Conservation (phyloP, 208 protist species). For the Leptomonas pyrrhocoris region DNA sequence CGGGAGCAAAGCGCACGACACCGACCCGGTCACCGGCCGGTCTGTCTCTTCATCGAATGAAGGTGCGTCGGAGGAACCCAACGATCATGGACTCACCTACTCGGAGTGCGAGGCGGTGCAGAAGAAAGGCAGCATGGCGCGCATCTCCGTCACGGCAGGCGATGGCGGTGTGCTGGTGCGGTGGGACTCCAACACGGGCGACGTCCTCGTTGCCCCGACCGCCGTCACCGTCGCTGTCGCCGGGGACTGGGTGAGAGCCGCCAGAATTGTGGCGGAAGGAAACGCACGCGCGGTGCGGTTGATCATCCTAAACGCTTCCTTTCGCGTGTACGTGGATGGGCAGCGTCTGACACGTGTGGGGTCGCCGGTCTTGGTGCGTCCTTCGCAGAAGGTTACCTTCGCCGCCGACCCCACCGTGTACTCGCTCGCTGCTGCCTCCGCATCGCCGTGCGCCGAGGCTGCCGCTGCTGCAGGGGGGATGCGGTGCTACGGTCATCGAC, state of each 20-base stretch:
- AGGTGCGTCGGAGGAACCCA: neutral
- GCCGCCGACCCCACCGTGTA: neutral
- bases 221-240: neutral
- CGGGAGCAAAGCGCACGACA: neutral
- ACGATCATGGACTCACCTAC: constrained; percentile 2
- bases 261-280: constrained; percentile 7
- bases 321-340: constrained; percentile 26
- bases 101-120: neutral
- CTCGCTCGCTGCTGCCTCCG: neutral
- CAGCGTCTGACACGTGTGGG: constrained; percentile 16
- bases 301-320: constrained; percentile 1
- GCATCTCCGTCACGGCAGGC: neutral
- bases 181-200: neutral
- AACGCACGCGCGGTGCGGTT: constrained; percentile 18
- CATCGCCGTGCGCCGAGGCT: neutral
- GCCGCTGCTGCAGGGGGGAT: neutral
- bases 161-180: constrained; percentile 7
- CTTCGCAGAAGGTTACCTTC: constrained; percentile 10
- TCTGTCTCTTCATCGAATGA: neutral
- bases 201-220: neutral
- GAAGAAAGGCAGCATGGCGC: neutral
- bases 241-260: constrained; percentile 12
- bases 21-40: neutral
- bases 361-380: constrained; percentile 17
- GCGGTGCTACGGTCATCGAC: neutral